Conservation (phyloP, 73 alveolate species). For the Paramecium primaurelia region DNA sequence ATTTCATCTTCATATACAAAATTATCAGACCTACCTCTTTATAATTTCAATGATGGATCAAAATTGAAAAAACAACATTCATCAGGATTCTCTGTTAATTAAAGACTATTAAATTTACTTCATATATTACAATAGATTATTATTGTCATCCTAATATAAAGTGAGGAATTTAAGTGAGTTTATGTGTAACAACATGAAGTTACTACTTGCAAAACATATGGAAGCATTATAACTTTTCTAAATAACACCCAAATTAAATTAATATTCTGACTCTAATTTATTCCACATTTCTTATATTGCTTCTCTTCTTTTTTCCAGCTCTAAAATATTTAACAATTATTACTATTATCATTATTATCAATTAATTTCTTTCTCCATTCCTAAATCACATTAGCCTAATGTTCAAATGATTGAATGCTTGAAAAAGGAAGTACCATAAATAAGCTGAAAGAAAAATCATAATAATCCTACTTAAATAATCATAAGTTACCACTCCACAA, state of each 20-base stretch:
- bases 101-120: not conserved
- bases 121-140: constrained; percentile 39
- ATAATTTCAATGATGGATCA: constrained; percentile 49
- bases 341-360: not conserved
- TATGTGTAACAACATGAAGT: constrained; percentile 52
- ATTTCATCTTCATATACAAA: constrained; percentile 60
- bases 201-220: constrained; percentile 34
- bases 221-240: constrained; percentile 12
- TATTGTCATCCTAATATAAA: constrained; percentile 41
- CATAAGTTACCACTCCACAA: not conserved
- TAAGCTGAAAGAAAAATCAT: constrained; percentile 55
- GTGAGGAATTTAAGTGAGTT: constrained; percentile 50
- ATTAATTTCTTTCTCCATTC: constrained; percentile 17
- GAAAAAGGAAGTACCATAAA: constrained; percentile 58
- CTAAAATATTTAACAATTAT: not conserved
- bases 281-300: constrained; percentile 15
- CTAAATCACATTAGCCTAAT: not conserved
- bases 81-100: constrained; percentile 51
- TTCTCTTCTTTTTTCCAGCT: constrained; percentile 49
- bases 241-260: constrained; percentile 22
- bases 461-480: not conserved
- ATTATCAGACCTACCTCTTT: constrained; percentile 58
- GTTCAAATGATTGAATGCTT: constrained; percentile 23
- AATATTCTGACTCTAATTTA: constrained; percentile 53
- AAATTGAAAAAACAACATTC: constrained; percentile 52